Percentiles rank a stretch among this genome's conserved stretches.
phyloP scores from a whole-genome alignment of 805 yeast genomes.

The Starmerella kuoi region DNA sequence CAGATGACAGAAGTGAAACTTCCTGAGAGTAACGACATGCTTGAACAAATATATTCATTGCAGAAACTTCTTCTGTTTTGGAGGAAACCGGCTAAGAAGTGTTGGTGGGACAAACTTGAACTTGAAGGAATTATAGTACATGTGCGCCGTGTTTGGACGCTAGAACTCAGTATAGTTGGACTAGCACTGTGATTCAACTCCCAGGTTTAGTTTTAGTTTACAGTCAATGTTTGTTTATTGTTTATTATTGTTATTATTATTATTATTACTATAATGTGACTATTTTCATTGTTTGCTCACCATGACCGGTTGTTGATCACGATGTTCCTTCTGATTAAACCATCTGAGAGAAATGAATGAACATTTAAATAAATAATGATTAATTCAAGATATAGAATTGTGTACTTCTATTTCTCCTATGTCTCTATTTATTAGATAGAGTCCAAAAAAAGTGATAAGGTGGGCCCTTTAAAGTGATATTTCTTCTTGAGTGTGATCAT shows the following conservation, averaged over 20 bases:
- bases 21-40: slow-evolving; percentile 10
- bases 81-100: slow-evolving; percentile 96
- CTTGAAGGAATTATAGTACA: slow-evolving; percentile 50
- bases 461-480: too few relatives aligned
- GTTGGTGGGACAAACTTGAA: slow-evolving; percentile 75
- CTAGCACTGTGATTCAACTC: slow-evolving; percentile 33
- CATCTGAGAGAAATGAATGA: too few relatives aligned
- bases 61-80: slow-evolving; percentile 75
- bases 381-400: too few relatives aligned
- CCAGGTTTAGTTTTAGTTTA: background rate
- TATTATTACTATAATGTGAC: too few relatives aligned
- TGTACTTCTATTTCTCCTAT: too few relatives aligned
- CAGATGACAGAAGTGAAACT: slow-evolving; percentile 45
- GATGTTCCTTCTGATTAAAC: too few relatives aligned
- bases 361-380: too few relatives aligned
- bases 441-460: too few relatives aligned
- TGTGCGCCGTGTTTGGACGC: slow-evolving; percentile 90
- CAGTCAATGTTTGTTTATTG: background rate
- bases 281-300: too few relatives aligned
- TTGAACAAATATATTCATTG: slow-evolving; percentile 26
- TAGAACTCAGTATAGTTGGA: slow-evolving; percentile 83
- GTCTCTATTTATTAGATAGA: too few relatives aligned
- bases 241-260: background rate
- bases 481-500: background rate
- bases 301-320: too few relatives aligned